Conservation (phyloP, 2,329 filamentous ascomycete species). For the Penicillium janthinellum region DNA sequence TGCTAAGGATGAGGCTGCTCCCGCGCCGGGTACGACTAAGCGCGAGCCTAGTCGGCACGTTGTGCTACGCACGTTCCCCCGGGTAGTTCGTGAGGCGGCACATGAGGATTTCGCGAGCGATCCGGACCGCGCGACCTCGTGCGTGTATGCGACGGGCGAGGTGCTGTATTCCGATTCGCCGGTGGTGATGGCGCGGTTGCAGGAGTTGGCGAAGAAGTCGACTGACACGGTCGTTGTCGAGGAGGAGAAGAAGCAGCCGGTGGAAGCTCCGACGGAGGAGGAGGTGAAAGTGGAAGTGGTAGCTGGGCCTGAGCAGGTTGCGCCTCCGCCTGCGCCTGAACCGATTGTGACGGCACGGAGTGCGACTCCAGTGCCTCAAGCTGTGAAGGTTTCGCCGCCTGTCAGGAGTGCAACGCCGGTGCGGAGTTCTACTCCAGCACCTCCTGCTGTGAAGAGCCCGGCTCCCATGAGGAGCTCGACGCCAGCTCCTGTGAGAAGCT, state of each 20-base stretch:
- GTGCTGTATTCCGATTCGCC: conserved; percentile 55
- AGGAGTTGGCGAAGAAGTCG: conserved; percentile 42
- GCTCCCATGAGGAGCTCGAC: not conserved
- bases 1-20: conserved; percentile 21
- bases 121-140: conserved; percentile 44
- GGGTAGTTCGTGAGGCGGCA: conserved; percentile 55
- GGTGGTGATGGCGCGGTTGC: conserved; percentile 41
- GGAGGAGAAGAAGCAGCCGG: conserved; percentile 8
- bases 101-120: conserved; percentile 52
- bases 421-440: not conserved
- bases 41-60: conserved; percentile 43
- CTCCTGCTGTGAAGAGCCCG: too few relatives aligned
- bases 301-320: not conserved
- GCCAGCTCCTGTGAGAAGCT: not conserved
- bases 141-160: conserved; percentile 53
- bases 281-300: not conserved
- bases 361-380: too few relatives aligned
- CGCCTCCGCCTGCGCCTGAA: not conserved
- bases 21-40: conserved; percentile 5
- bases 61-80: conserved; percentile 55
- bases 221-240: conserved; percentile 13
- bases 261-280: not conserved
- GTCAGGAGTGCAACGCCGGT: not conserved
- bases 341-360: not conserved
- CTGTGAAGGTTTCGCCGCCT: too few relatives aligned